Conservation (phyloP, 192 early-diverging fungal genomes). For the Tieghemiomyces parasiticus region DNA sequence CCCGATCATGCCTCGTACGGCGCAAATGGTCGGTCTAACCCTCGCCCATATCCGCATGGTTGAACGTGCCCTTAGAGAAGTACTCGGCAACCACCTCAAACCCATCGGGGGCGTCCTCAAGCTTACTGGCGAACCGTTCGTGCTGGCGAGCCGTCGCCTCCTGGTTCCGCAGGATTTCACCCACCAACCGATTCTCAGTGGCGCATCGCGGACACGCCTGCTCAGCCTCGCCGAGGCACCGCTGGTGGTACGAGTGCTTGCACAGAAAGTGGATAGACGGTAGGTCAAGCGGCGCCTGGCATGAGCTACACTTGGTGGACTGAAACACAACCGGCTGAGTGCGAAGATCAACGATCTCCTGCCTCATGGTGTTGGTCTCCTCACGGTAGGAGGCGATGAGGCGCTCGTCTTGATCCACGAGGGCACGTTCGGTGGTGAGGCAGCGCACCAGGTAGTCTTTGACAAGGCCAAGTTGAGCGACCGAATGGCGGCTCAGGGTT, state of each 20-base stretch:
- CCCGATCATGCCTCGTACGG: too few species aligned
- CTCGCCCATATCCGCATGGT: too few species aligned
- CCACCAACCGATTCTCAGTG: slow-evolving; percentile 66
- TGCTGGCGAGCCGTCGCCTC: slow-evolving; percentile 60
- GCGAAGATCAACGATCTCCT: slow-evolving; percentile 73
- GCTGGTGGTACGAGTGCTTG: slow-evolving; percentile 86
- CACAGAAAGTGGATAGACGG: slow-evolving; percentile 91
- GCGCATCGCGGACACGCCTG: slow-evolving; percentile 63
- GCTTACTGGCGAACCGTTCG: slow-evolving; percentile 67
- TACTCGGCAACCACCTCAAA: slow-evolving; percentile 81
- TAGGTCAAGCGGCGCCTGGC: slow-evolving; percentile 63
- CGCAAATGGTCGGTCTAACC: too few species aligned
- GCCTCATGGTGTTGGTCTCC: slow-evolving; percentile 58
- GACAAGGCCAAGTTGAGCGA: slow-evolving; percentile 77
- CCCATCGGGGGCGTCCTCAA: slow-evolving; percentile 65
- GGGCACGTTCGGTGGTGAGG: slow-evolving; percentile 53
- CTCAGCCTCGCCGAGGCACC: slow-evolving; percentile 43
- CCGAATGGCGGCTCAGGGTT: slow-evolving; percentile 57
- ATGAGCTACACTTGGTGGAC: slow-evolving; percentile 56
- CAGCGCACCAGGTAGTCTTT: slow-evolving; percentile 66
- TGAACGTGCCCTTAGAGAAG: slow-evolving; percentile 77
- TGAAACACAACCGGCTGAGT: slow-evolving; percentile 56
- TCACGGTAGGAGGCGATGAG: slow-evolving; percentile 61
- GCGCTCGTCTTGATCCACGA: slow-evolving; percentile 47
- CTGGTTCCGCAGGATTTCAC: slow-evolving; percentile 63